phyloP scores from a whole-genome alignment of 805 yeast species.

The Myxozyma mucilagina region DNA sequence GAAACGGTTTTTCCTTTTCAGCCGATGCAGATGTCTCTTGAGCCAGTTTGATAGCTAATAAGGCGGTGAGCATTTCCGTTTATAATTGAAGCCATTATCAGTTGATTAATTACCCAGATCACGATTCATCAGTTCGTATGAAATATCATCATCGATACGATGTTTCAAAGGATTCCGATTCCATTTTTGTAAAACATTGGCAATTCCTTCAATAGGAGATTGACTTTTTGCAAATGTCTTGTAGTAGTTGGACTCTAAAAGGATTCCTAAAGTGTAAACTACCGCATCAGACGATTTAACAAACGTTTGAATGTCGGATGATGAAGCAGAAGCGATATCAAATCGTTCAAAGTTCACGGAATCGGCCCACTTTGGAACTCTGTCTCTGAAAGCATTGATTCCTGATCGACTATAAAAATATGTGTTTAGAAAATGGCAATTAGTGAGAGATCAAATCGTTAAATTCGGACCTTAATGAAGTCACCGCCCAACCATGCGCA shows the following conservation, averaged over 20 bases:
- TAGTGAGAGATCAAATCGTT: neutral
- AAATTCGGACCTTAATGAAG: constrained; percentile 20
- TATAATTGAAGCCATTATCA: neutral
- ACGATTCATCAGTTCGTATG: constrained; percentile 26
- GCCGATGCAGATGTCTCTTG: constrained; percentile 16
- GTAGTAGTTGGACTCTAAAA: constrained; percentile 27
- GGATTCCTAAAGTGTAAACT: constrained; percentile 21
- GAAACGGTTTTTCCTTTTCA: constrained; percentile 12
- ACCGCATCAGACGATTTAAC: constrained; percentile 22
- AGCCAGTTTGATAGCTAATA: constrained; percentile 20
- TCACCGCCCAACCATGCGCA: constrained; percentile 29
- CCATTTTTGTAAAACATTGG: constrained; percentile 14
- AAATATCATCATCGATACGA: constrained; percentile 15
- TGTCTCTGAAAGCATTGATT: neutral
- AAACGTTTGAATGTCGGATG: constrained; percentile 8
- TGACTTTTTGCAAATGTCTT: constrained; percentile 20
- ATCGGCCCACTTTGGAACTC: constrained; percentile 20
- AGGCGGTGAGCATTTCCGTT: neutral
- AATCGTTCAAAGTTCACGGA: constrained; percentile 17
- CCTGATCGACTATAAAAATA: constrained; percentile 22
- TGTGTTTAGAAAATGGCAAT: neutral
- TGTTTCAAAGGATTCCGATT: constrained; percentile 27
- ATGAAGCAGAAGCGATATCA: constrained; percentile 11
- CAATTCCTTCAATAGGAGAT: constrained; percentile 21
- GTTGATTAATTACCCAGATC: constrained; percentile 17